phyloP scores from a whole-genome alignment of 2,329 filamentous ascomycete species.

The Fusarium multiceps region DNA sequence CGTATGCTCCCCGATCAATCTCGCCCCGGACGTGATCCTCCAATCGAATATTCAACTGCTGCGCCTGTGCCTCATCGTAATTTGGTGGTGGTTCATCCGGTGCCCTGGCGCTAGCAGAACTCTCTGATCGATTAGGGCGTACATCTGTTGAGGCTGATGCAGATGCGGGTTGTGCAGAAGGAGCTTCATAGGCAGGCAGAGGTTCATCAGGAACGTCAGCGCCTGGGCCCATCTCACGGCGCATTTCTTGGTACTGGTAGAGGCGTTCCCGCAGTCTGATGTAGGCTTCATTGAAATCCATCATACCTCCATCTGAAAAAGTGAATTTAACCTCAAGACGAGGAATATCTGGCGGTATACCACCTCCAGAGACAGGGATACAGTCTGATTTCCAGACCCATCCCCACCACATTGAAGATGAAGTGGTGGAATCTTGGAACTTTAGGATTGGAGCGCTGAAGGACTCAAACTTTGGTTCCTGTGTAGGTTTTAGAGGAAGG shows the following conservation, averaged over 20 bases:
- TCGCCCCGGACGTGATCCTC: constrained; percentile 80
- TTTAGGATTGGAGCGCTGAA: constrained; percentile 91
- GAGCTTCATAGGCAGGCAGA: constrained; percentile 84
- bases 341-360: constrained; percentile 78
- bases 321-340: constrained; percentile 84
- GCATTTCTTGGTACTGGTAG: constrained; percentile 81
- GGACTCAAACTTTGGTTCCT: constrained; percentile 74
- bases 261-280: constrained; percentile 87
- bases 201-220: constrained; percentile 83
- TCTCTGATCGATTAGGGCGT: constrained; percentile 50
- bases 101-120: constrained; percentile 54
- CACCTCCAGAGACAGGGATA: constrained; percentile 83
- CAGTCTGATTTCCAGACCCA: constrained; percentile 89
- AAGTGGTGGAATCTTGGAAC: constrained; percentile 84
- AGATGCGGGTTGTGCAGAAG: constrained; percentile 50
- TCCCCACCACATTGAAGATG: constrained; percentile 87
- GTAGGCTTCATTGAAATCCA: constrained; percentile 86
- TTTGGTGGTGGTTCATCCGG: constrained; percentile 85
- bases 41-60: constrained; percentile 67
- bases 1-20: constrained; percentile 67
- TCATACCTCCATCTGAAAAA: constrained; percentile 96
- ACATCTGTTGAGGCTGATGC: constrained; percentile 41
- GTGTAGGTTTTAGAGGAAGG: constrained; percentile 77
- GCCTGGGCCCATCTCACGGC: constrained; percentile 72
- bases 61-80: constrained; percentile 91